phyloP scores from a whole-genome alignment of 2,329 filamentous ascomycete species.

The Calonectria leucothoes region DNA sequence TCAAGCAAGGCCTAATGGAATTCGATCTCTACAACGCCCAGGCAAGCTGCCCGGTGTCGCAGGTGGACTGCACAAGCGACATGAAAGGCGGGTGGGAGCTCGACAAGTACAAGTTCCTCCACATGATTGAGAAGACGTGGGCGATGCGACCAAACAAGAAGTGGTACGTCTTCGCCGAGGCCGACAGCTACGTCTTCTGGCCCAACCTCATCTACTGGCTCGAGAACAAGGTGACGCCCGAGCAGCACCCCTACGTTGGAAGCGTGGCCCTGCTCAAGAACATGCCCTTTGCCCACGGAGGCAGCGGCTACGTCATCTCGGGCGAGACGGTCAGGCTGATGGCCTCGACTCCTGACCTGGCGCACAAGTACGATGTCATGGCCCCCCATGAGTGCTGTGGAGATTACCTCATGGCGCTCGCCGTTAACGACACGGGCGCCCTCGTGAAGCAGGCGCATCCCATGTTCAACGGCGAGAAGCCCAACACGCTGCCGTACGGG shows the following conservation, averaged over 20 bases:
- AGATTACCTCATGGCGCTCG: constrained; percentile 62
- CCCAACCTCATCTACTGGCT: constrained; percentile 64
- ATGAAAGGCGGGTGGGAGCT: constrained; percentile 60
- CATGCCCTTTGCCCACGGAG: constrained; percentile 66
- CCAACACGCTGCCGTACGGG: constrained; percentile 61
- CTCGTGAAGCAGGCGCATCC: constrained; percentile 59
- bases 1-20: constrained; percentile 52
- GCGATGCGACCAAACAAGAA: constrained; percentile 62
- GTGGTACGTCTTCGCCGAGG: constrained; percentile 72
- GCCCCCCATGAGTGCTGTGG: constrained; percentile 62
- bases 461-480: constrained; percentile 68
- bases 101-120: constrained; percentile 72
- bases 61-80: constrained; percentile 54
- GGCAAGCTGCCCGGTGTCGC: constrained; percentile 58
- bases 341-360: constrained; percentile 56
- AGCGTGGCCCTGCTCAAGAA: constrained; percentile 59
- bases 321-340: constrained; percentile 62
- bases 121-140: constrained; percentile 68
- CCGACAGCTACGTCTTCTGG: constrained; percentile 69
- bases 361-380: constrained; percentile 58
- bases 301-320: constrained; percentile 68
- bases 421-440: constrained; percentile 57
- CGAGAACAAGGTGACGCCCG: constrained; percentile 53
- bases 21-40: constrained; percentile 60
- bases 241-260: constrained; percentile 61